These are phyloP conservation scores for Cudoniella acicularis DNA, from an alignment of 495 filamentous ascomycete genomes.

Conservation along the genomic window DNA sequence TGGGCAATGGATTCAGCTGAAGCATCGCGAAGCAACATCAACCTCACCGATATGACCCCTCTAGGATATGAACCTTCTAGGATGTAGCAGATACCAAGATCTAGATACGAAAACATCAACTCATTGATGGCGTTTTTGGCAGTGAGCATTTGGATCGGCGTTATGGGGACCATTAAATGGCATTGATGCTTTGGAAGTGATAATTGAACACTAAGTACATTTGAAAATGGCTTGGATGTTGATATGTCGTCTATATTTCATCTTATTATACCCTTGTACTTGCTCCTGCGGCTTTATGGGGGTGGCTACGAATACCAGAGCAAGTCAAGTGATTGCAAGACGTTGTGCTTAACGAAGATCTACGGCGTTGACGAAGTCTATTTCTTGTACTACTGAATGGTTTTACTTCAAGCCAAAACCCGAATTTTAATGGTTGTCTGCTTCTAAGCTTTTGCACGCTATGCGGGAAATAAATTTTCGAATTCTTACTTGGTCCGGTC, in stretches of 20 bases:
- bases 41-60: not conserved
- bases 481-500: too few relatives aligned
- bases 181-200: not conserved
- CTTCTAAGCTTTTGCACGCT: too few relatives aligned
- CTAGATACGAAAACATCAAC: not conserved
- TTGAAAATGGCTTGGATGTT: too few relatives aligned
- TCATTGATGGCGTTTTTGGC: not conserved
- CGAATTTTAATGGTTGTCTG: too few relatives aligned
- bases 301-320: not conserved
- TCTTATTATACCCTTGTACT: not conserved
- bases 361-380: too few relatives aligned
- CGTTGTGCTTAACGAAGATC: too few relatives aligned
- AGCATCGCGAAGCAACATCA: not conserved
- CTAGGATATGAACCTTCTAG: too few relatives aligned
- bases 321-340: not conserved
- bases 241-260: too few relatives aligned
- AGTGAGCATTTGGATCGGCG: not conserved
- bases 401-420: too few relatives aligned
- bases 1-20: not conserved
- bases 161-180: not conserved
- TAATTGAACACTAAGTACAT: not conserved
- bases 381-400: too few relatives aligned
- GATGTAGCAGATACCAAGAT: not conserved
- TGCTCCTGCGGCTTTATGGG: not conserved
- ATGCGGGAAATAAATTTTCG: too few relatives aligned